Conservation (phyloP, 1,139 yeast species). For the Geotrichum bryndzae region DNA sequence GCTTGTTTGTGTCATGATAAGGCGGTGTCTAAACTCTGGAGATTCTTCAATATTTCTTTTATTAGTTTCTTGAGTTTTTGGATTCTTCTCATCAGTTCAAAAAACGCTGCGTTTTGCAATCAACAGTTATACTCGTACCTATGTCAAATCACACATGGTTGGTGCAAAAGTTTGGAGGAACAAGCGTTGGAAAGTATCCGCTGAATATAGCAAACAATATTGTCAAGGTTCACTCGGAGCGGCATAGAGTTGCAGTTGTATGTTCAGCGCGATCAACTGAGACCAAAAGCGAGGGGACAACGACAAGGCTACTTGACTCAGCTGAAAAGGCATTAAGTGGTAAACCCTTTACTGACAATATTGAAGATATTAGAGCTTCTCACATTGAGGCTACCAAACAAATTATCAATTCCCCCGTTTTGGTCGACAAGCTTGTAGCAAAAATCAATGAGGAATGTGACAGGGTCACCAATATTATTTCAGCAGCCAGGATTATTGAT, state of each 20-base stretch:
- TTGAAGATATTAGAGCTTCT: slow-evolving; percentile 65
- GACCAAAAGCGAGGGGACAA: slow-evolving; percentile 91
- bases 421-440: slow-evolving; percentile 46
- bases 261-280: slow-evolving; percentile 92
- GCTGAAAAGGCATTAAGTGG: slow-evolving; percentile 50
- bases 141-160: slow-evolving; percentile 54
- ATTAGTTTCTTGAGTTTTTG: too few species aligned
- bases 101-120: not conserved
- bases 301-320: slow-evolving; percentile 66
- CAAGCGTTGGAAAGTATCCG: slow-evolving; percentile 95
- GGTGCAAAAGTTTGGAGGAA: slow-evolving; percentile 94
- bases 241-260: slow-evolving; percentile 82
- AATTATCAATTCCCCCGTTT: slow-evolving; percentile 43
- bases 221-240: slow-evolving; percentile 55
- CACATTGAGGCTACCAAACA: slow-evolving; percentile 69
- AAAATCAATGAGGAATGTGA: slow-evolving; percentile 62
- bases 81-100: not conserved
- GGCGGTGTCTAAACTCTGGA: too few species aligned
- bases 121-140: slow-evolving; percentile 4
- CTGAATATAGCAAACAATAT: slow-evolving; percentile 77
- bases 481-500: slow-evolving; percentile 86
- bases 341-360: slow-evolving; percentile 45
- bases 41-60: too few species aligned
- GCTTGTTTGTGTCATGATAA: too few species aligned
- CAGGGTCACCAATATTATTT: slow-evolving; percentile 60